phyloP scores from a whole-genome alignment of 139 green algal genomes.

The Chlamydomonas schloesseri region DNA sequence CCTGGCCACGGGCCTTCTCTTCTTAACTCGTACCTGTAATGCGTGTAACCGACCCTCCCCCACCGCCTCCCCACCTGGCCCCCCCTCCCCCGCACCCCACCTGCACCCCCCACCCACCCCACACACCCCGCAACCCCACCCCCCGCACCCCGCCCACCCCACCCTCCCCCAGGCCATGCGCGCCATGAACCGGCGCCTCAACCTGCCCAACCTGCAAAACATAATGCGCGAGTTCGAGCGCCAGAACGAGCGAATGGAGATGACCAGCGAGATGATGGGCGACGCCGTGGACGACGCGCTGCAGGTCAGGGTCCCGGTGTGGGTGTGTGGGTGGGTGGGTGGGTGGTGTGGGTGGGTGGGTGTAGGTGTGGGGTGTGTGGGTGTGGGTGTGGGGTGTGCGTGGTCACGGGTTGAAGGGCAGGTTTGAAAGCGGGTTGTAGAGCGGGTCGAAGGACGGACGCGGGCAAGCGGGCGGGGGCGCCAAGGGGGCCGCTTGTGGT shows the following conservation, averaged over 20 bases:
- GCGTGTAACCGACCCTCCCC: too few species aligned
- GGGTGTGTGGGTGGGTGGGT: background rate
- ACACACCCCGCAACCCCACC: background rate
- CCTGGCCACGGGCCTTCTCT: too few species aligned
- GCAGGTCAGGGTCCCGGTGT: too few species aligned
- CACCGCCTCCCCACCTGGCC: too few species aligned
- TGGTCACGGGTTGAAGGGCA: background rate
- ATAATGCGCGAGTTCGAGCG: conserved; percentile 98
- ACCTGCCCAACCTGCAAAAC: conserved; percentile 89
- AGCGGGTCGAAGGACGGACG: too few species aligned
- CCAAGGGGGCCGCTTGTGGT: too few species aligned
- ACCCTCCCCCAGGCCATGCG: conserved; percentile 84
- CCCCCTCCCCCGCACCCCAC: too few species aligned
- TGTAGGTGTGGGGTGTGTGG: background rate
- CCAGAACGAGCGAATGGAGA: conserved; percentile 99
- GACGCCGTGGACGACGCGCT: conserved; percentile 96
- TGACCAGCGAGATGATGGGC: conserved; percentile 97
- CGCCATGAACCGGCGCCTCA: conserved; percentile 96
- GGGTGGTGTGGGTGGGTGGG: background rate
- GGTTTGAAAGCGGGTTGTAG: background rate
- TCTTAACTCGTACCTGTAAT: too few species aligned
- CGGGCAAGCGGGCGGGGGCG: too few species aligned
- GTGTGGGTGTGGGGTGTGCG: background rate
- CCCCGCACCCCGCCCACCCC: too few species aligned
- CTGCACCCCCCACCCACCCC: background rate